Conservation (phyloP, 2,329 filamentous ascomycete genomes). For the Fusarium verticillioides region DNA sequence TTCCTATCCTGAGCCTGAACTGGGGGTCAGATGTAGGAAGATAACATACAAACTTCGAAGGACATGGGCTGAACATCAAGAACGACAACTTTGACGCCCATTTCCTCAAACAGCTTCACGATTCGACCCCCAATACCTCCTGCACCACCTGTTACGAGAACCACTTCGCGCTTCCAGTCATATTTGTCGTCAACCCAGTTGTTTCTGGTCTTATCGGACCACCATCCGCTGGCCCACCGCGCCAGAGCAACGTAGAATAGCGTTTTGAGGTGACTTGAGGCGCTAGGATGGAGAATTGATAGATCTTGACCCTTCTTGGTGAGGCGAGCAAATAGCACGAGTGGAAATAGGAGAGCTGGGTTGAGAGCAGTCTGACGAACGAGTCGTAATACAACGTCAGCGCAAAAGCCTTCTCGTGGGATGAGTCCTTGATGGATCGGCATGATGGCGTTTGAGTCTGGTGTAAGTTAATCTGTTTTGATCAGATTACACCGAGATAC, state of each 20-base stretch:
- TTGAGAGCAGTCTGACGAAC: constrained; percentile 72
- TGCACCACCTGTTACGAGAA: constrained; percentile 79
- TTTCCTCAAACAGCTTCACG: constrained; percentile 72
- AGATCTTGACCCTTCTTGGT: constrained; percentile 70
- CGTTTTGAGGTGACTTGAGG: constrained; percentile 59
- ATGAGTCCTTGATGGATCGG: constrained; percentile 62
- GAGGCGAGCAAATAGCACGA: constrained; percentile 71
- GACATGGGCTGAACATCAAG: constrained; percentile 74
- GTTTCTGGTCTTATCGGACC: constrained; percentile 50
- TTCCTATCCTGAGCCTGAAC: background rate
- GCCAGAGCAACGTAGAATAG: constrained; percentile 48
- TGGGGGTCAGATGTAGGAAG: background rate
- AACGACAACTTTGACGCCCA: constrained; percentile 74
- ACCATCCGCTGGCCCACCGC: constrained; percentile 45
- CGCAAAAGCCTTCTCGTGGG: constrained; percentile 68
- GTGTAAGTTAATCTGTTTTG: constrained; percentile 6
- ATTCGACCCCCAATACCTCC: constrained; percentile 77
- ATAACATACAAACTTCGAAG: constrained; percentile 59
- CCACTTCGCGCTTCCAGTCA: constrained; percentile 75
- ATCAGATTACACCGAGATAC: background rate
- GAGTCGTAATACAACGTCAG: constrained; percentile 68
- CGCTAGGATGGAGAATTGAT: constrained; percentile 61
- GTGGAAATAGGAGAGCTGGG: constrained; percentile 70
- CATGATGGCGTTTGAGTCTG: constrained; percentile 38
- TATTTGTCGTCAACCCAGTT: constrained; percentile 58